phyloP scores from a whole-genome alignment of 805 yeast genomes.

The Sungouiella blattae region DNA sequence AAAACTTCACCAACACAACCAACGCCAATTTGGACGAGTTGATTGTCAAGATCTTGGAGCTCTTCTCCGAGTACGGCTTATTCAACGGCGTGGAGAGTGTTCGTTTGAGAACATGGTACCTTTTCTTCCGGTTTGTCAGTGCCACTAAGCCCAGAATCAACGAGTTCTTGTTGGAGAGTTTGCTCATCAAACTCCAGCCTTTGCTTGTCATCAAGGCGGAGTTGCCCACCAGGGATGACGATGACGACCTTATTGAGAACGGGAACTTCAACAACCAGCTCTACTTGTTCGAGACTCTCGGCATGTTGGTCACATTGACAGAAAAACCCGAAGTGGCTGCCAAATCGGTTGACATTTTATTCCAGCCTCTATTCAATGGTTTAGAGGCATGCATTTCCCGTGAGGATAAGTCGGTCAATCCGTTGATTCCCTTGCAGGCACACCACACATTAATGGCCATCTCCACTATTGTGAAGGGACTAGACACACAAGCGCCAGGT shows the following conservation, averaged over 20 bases:
- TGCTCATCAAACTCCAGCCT: conserved; percentile 59
- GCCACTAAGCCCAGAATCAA: conserved; percentile 61
- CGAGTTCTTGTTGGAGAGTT: conserved; percentile 50
- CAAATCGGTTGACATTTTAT: conserved; percentile 56
- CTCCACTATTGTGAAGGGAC: conserved; percentile 87
- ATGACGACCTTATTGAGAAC: conserved; percentile 44
- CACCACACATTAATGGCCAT: conserved; percentile 87
- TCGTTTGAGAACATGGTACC: conserved; percentile 83
- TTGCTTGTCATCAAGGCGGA: conserved; percentile 63
- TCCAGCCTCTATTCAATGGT: conserved; percentile 71
- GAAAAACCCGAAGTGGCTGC: conserved; percentile 27
- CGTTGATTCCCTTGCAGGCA: conserved; percentile 59
- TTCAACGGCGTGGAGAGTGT: conserved; percentile 73
- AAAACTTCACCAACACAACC: conserved; percentile 37
- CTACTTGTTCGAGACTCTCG: conserved; percentile 82
- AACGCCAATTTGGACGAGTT: conserved; percentile 47
- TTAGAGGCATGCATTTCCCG: conserved; percentile 59
- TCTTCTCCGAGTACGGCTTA: conserved; percentile 79
- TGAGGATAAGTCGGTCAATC: conserved; percentile 33
- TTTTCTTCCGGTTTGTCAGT: conserved; percentile 79
- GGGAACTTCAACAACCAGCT: conserved; percentile 74
- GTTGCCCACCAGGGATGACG: conserved; percentile 52
- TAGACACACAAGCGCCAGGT: conserved; percentile 49
- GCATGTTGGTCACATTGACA: conserved; percentile 58
- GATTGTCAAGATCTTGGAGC: conserved; percentile 56